A percentile compares a stretch with the other conserved stretches of the same genome.
Evolutionary conservation across 768 basidiomycete species (phyloP).

Genomic region (Crepidotus variabilis): DNA sequence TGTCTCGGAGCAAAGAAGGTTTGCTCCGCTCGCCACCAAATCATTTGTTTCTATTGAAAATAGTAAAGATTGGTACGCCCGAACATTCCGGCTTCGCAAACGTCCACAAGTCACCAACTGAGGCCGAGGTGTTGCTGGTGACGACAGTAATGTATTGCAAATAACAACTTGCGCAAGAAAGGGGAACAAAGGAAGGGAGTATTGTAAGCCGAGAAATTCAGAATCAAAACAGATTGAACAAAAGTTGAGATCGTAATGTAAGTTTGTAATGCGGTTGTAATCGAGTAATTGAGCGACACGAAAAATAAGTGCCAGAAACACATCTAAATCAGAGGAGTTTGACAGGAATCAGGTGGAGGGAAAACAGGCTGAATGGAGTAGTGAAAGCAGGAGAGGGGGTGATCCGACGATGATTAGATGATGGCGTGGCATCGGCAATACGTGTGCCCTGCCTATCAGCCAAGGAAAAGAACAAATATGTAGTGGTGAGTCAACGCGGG

Average conservation of each 20-base stretch:
- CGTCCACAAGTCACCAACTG: background rate
- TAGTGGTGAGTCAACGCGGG: background rate
- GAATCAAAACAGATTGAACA: background rate
- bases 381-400: background rate
- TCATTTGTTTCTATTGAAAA: no score
- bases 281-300: background rate
- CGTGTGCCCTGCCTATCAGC: background rate
- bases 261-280: background rate
- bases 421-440: background rate
- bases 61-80: no score
- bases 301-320: background rate
- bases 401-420: background rate
- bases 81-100: no score
- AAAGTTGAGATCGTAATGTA: background rate
- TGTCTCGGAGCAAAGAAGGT: no score
- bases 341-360: background rate
- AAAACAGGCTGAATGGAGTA: background rate
- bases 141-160: slow-evolving; percentile 2
- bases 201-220: slow-evolving; percentile 4
- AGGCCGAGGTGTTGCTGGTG: slow-evolving; percentile 5
- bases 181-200: slow-evolving; percentile 12
- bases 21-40: no score
- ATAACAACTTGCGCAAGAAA: slow-evolving; percentile 5
- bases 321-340: background rate
- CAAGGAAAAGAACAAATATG: background rate